These are phyloP conservation scores for Naganishia vaughanmartiniae DNA, from an alignment of 768 basidiomycete species.

Conservation along the genomic window DNA sequence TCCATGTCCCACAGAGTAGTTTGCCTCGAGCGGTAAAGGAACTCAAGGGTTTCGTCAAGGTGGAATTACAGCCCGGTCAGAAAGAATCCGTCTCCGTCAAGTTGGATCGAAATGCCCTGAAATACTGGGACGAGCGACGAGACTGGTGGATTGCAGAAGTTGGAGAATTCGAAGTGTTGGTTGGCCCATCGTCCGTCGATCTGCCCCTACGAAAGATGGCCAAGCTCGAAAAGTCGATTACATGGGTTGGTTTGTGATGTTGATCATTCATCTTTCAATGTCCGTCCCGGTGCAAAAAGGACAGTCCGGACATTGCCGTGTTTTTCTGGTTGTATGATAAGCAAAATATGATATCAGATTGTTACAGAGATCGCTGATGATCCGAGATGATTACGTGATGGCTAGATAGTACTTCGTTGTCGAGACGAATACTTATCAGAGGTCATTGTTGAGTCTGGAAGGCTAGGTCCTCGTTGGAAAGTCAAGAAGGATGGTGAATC, in stretches of 20 bases:
- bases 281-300: no score
- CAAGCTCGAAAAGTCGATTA: conserved; percentile 59
- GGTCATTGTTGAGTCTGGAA: no score
- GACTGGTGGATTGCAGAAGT: conserved; percentile 57
- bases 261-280: no score
- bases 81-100: conserved; percentile 43
- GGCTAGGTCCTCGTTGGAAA: no score
- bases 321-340: no score
- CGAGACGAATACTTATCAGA: no score
- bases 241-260: conserved; percentile 65
- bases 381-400: no score
- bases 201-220: conserved; percentile 56
- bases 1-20: conserved; percentile 56
- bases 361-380: no score
- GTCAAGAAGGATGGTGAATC: no score
- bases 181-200: conserved; percentile 59
- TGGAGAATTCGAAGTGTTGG: conserved; percentile 59
- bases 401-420: no score
- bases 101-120: conserved; percentile 56
- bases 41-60: conserved; percentile 60
- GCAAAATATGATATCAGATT: no score
- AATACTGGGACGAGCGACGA: conserved; percentile 59
- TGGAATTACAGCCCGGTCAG: conserved; percentile 50
- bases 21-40: conserved; percentile 62
- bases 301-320: no score